These are phyloP conservation scores for Euphorbia schlechtendalii DNA, from an alignment of 441 rosid genomes.

Conservation along the genomic window DNA sequence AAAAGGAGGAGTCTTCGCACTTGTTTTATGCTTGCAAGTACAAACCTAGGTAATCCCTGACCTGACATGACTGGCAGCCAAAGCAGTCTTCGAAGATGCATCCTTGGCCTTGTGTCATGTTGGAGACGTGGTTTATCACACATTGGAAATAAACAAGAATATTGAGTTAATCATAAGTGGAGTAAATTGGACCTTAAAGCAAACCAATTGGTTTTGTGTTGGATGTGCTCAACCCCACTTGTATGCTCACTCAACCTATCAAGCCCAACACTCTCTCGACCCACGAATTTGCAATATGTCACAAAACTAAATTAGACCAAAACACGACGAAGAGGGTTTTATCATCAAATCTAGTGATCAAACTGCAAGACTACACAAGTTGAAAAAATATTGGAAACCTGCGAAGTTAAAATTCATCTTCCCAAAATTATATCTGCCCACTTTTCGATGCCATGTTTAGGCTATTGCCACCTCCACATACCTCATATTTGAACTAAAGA, in stretches of 20 bases:
- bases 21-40: slow-evolving; percentile 46
- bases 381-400: too few relatives aligned
- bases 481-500: background rate
- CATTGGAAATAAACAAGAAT: too few relatives aligned
- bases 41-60: slow-evolving; percentile 54
- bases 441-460: background rate
- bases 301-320: background rate
- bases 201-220: too few relatives aligned
- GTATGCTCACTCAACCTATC: too few relatives aligned
- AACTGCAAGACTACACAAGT: background rate
- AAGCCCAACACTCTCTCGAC: too few relatives aligned
- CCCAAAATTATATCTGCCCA: background rate
- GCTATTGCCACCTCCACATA: background rate
- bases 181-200: too few relatives aligned
- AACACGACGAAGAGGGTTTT: background rate
- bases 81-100: background rate
- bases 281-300: too few relatives aligned
- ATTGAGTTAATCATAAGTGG: too few relatives aligned
- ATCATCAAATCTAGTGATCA: background rate
- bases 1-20: slow-evolving; percentile 21
- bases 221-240: too few relatives aligned
- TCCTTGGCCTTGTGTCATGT: background rate
- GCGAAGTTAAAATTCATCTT: background rate
- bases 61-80: too few relatives aligned
- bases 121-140: too few relatives aligned